Percentiles rank a stretch among this genome's conserved stretches.
phyloP scores from a whole-genome alignment of 208 protist species.

The Acanthamoeba royreba region DNA sequence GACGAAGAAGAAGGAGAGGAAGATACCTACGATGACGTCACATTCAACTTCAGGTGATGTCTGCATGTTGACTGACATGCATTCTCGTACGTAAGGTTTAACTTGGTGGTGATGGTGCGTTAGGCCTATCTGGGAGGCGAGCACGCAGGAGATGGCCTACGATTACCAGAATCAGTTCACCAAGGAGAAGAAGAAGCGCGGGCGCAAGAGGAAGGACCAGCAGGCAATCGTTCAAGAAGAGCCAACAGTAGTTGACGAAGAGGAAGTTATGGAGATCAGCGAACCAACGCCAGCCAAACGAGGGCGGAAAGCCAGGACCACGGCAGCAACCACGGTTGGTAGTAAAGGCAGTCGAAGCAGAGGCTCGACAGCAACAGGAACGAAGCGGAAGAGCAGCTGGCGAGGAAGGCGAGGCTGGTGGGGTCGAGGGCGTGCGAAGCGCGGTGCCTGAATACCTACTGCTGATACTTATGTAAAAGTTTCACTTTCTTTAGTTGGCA shows the following conservation, averaged over 20 bases:
- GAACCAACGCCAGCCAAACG: background rate
- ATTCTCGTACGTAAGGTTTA: background rate
- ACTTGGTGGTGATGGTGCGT: background rate
- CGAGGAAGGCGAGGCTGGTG: background rate
- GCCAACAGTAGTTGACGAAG: background rate
- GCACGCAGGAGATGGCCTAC: background rate
- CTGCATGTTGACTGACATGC: background rate
- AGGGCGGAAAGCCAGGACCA: background rate
- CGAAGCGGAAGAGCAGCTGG: background rate
- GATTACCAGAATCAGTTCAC: slow-evolving; percentile 29
- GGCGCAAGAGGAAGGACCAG: background rate
- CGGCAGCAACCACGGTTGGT: background rate
- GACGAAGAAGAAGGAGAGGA: background rate
- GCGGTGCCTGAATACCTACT: background rate
- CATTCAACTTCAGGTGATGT: slow-evolving; percentile 7
- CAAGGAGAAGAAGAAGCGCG: background rate
- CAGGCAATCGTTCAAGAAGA: background rate
- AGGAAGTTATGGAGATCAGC: background rate
- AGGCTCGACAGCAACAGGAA: background rate
- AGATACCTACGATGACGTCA: background rate
- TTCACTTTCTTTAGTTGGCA: background rate
- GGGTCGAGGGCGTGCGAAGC: background rate
- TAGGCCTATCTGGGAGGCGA: background rate
- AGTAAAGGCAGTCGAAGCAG: background rate
- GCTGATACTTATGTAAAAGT: background rate